Evolutionary conservation across 179 eudicot species (phyloP).

Genomic region (Beta corolliflora): DNA sequence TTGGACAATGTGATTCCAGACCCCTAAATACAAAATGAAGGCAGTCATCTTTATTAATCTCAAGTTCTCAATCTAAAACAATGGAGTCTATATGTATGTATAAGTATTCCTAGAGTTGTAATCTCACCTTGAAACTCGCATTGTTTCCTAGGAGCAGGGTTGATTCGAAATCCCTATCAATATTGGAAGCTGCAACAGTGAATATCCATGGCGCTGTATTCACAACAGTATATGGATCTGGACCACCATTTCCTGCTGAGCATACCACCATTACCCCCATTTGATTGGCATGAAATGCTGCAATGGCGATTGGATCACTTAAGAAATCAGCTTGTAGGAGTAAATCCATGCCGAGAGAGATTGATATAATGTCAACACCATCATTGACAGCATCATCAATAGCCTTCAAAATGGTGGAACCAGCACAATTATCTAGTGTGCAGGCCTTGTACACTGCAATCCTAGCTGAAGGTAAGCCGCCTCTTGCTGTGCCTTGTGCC

Average conservation of each 20-base stretch:
- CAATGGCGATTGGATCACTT: conserved; percentile 78
- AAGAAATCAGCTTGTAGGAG: conserved; percentile 67
- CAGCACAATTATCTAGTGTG: conserved; percentile 43
- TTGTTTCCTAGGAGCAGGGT: conserved; percentile 62
- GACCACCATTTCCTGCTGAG: conserved; percentile 80
- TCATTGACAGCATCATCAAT: conserved; percentile 94
- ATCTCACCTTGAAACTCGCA: conserved; percentile 50
- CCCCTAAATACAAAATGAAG: conserved; percentile 40
- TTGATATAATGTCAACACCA: conserved; percentile 72
- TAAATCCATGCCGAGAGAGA: conserved; percentile 71
- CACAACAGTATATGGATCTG: conserved; percentile 40
- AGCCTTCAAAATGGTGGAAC: conserved; percentile 75
- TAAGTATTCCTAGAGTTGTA: background rate
- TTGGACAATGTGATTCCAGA: conserved; percentile 52
- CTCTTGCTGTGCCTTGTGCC: conserved; percentile 75
- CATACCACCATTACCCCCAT: conserved; percentile 75
- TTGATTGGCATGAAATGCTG: conserved; percentile 78
- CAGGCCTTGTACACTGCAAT: conserved; percentile 62
- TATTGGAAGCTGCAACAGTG: conserved; percentile 81
- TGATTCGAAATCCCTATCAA: conserved; percentile 72
- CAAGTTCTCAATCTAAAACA: background rate
- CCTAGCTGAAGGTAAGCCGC: conserved; percentile 84
- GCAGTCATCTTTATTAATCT: background rate
- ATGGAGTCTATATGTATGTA: background rate
- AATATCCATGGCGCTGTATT: conserved; percentile 94